These are phyloP conservation scores for Phytopythium aichiense DNA, from an alignment of 352 stramenopile species.

Conservation along the genomic window DNA sequence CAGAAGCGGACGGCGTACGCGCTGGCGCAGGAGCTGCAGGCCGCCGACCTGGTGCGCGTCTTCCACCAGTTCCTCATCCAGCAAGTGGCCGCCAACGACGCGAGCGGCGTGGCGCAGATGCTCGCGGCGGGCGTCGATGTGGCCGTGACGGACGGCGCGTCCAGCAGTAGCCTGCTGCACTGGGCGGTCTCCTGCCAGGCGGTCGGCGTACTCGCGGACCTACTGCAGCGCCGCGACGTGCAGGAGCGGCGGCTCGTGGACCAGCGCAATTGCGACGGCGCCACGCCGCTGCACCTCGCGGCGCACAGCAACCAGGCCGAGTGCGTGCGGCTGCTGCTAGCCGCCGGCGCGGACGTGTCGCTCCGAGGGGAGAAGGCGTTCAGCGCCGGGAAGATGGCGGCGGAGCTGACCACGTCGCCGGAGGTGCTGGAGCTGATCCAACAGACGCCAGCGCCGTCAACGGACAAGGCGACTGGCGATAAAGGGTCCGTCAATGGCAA, in stretches of 20 bases:
- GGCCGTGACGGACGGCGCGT: constrained; percentile 43
- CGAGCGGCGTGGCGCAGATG: constrained; percentile 48
- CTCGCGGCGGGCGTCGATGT: constrained; percentile 56
- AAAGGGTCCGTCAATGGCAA: neutral
- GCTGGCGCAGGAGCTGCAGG: constrained; percentile 54
- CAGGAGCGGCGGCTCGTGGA: constrained; percentile 37
- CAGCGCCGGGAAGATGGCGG: constrained; percentile 49
- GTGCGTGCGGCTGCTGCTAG: constrained; percentile 50
- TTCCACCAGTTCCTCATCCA: constrained; percentile 89
- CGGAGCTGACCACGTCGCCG: constrained; percentile 46
- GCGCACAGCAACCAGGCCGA: constrained; percentile 51
- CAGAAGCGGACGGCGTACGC: constrained; percentile 52
- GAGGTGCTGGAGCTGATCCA: constrained; percentile 40
- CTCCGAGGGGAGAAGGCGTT: constrained; percentile 44
- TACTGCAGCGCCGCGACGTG: constrained; percentile 40
- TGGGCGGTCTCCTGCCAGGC: constrained; percentile 80
- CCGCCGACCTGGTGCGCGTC: constrained; percentile 61
- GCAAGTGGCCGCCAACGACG: constrained; percentile 67
- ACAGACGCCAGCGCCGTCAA: neutral
- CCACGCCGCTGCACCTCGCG: constrained; percentile 73
- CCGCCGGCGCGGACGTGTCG: constrained; percentile 32
- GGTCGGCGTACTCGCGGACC: constrained; percentile 35
- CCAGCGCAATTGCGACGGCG: constrained; percentile 58
- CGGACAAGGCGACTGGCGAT: neutral
- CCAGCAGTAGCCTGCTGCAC: constrained; percentile 66